Conservation (phyloP, 257 asterid genomes). For the Pogostemon cablin region DNA sequence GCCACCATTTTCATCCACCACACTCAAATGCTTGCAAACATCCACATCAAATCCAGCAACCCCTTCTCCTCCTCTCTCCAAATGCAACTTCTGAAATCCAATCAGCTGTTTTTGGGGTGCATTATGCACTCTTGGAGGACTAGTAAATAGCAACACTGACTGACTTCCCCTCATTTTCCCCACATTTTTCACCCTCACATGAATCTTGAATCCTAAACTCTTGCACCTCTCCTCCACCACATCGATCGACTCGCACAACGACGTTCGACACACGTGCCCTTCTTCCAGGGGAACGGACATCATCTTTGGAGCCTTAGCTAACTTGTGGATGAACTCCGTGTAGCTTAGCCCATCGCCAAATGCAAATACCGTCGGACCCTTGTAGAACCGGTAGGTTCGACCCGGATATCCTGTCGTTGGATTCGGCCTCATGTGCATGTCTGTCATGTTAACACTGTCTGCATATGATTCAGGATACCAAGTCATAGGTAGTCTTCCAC, state of each 20-base stretch:
- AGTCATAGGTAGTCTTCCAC: slow-evolving; percentile 91
- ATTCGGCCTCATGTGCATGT: slow-evolving; percentile 85
- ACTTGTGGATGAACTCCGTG: slow-evolving; percentile 40
- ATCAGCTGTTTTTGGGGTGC: slow-evolving; percentile 60
- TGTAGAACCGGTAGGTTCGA: slow-evolving; percentile 77
- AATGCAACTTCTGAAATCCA: slow-evolving; percentile 55
- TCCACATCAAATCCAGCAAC: slow-evolving; percentile 52
- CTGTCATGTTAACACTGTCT: slow-evolving; percentile 67
- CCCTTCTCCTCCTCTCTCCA: slow-evolving; percentile 47
- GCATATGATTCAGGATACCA: slow-evolving; percentile 85
- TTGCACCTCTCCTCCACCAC: slow-evolving; percentile 42
- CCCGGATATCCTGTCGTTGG: slow-evolving; percentile 72
- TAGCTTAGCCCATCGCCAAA: slow-evolving; percentile 84
- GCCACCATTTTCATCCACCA: slow-evolving; percentile 59
- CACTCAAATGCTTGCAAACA: slow-evolving; percentile 73
- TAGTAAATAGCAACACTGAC: slow-evolving; percentile 51
- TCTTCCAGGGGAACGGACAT: slow-evolving; percentile 44
- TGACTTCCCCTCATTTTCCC: slow-evolving; percentile 61
- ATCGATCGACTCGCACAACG: slow-evolving; percentile 47
- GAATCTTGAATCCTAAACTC: slow-evolving; percentile 34
- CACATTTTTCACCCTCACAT: slow-evolving; percentile 49
- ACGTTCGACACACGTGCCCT: slow-evolving; percentile 48
- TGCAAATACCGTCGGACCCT: slow-evolving; percentile 59
- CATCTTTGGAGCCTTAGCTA: slow-evolving; percentile 40
- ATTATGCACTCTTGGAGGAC: slow-evolving; percentile 55